phyloP scores from a whole-genome alignment of 106 monocot genomes.

The Dendrobium catenatum region DNA sequence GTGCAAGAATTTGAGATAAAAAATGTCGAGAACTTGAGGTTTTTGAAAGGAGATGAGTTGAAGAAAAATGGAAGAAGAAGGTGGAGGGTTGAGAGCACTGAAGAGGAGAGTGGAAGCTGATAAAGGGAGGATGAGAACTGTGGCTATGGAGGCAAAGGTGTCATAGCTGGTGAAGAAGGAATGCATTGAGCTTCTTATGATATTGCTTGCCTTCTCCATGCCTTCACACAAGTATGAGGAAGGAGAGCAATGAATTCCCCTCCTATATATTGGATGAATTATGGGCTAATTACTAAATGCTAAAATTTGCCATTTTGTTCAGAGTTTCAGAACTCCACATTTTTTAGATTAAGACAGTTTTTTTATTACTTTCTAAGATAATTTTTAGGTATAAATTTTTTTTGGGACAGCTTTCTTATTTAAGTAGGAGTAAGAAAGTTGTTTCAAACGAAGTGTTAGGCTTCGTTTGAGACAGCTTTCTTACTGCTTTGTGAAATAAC shows the following conservation, averaged over 20 bases:
- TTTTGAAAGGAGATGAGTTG: conserved; percentile 28
- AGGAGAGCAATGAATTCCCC: neutral
- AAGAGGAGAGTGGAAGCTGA: conserved; percentile 52
- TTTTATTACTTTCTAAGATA: too few species aligned
- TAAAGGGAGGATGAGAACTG: conserved; percentile 46
- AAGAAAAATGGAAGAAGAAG: conserved; percentile 22
- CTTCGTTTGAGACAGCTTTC: too few species aligned
- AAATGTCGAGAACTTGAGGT: conserved; percentile 39
- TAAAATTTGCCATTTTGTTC: too few species aligned
- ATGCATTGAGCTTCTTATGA: conserved; percentile 50
- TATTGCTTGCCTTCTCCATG: conserved; percentile 38
- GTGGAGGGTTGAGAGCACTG: conserved; percentile 20
- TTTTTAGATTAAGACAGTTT: too few species aligned
- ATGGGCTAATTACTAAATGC: neutral
- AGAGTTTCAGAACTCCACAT: too few species aligned
- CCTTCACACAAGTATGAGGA: neutral
- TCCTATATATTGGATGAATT: neutral
- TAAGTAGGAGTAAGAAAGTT: too few species aligned
- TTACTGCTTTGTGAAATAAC: too few species aligned
- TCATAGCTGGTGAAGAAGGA: conserved; percentile 58
- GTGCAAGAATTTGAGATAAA: conserved; percentile 56
- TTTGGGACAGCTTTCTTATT: too few species aligned
- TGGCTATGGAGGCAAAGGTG: conserved; percentile 38
- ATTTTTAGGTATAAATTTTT: too few species aligned
- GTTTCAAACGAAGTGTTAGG: too few species aligned